Evolutionary conservation across 495 filamentous ascomycete genomes (phyloP).

Genomic region (Penicillium pancosmium): DNA sequence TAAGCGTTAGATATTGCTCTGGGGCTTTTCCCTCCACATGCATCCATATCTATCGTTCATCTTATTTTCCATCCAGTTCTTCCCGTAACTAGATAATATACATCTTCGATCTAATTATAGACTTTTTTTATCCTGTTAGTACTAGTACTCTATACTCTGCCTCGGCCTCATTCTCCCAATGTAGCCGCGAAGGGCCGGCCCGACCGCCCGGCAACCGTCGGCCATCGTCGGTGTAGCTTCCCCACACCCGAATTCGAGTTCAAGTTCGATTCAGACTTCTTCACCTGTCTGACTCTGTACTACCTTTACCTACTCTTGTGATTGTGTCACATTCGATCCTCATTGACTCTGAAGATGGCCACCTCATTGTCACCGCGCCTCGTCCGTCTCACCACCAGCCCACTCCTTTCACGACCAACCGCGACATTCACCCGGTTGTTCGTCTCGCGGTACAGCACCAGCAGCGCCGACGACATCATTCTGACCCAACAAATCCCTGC

Average conservation of each 20-base stretch:
- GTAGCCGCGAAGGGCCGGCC: too few relatives aligned
- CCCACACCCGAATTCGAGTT: neutral
- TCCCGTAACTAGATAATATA: too few relatives aligned
- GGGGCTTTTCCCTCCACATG: too few relatives aligned
- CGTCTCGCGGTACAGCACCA: constrained; percentile 42
- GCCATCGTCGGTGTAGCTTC: constrained; percentile 4
- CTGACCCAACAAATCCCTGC: constrained; percentile 73
- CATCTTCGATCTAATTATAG: too few relatives aligned
- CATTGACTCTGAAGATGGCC: constrained; percentile 19
- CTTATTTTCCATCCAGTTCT: too few relatives aligned
- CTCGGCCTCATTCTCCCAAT: too few relatives aligned
- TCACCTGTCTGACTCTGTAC: neutral
- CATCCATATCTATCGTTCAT: too few relatives aligned
- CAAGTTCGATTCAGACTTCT: neutral
- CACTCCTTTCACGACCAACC: constrained; percentile 20
- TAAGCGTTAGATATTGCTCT: too few relatives aligned
- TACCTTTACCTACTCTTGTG: constrained; percentile 7
- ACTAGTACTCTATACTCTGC: too few relatives aligned
- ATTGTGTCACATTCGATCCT: constrained; percentile 6
- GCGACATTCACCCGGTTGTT: constrained; percentile 31
- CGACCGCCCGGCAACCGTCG: constrained; percentile 5
- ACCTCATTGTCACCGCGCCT: constrained; percentile 39
- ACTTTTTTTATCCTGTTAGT: too few relatives aligned
- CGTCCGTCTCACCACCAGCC: constrained; percentile 25
- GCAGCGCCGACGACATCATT: constrained; percentile 54